Evolutionary conservation across 192 early-diverging fungal genomes (phyloP).

Genomic region (Paraglomus occultum): DNA sequence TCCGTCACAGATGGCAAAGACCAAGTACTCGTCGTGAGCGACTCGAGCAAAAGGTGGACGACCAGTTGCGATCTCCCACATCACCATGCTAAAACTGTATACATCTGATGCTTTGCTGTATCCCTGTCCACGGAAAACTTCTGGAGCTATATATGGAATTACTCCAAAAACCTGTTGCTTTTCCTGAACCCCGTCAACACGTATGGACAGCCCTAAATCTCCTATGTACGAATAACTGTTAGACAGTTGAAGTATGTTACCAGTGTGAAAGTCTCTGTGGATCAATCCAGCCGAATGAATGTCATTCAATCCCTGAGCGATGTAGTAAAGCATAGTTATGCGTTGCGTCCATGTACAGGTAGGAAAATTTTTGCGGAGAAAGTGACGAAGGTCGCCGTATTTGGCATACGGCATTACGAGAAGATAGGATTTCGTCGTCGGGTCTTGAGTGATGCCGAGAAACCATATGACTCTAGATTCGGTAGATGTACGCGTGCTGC

Average conservation of each 20-base stretch:
- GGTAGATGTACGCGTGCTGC: neutral
- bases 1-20: conserved; percentile 39
- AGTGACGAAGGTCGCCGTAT: conserved; percentile 15
- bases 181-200: neutral
- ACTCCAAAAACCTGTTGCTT: conserved; percentile 2
- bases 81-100: conserved; percentile 37
- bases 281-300: conserved; percentile 19
- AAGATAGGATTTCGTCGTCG: conserved; percentile 3
- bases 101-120: conserved; percentile 29
- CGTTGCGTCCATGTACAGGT: conserved; percentile 5
- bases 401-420: conserved; percentile 1
- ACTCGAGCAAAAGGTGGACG: conserved; percentile 34
- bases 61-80: conserved; percentile 41
- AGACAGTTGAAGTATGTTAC: conserved; percentile 24
- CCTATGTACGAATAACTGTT: neutral
- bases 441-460: conserved; percentile 23
- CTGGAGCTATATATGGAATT: conserved; percentile 13
- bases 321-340: conserved; percentile 10
- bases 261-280: conserved; percentile 26
- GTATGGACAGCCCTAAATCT: conserved; percentile 17
- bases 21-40: conserved; percentile 37
- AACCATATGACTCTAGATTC: neutral
- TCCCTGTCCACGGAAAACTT: neutral
- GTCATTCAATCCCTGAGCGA: conserved; percentile 4
- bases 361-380: neutral